Base-by-base conservation (phyloP, 345 rosid species). In the Leavenworthia alabamica region DNA sequence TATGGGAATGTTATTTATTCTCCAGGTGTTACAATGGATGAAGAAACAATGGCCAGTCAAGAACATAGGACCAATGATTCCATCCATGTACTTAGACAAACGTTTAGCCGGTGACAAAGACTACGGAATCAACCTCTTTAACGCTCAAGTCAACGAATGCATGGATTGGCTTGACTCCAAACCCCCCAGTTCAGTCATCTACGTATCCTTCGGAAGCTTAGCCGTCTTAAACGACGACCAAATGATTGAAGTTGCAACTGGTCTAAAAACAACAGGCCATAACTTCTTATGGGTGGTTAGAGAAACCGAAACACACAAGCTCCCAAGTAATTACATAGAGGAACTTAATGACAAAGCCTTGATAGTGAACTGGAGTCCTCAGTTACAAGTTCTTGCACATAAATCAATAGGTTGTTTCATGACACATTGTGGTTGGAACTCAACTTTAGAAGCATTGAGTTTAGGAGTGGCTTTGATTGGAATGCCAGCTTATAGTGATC, bases 351-450 rank as follows among this genome's bases (percentile, higher is more conserved):
- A 75, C 4, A 66, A 66, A 36, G 81, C 81, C 7, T 40, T 81
- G 48, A 50, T 83, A 26, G 80, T 81, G 31, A 74, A 8, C 1
- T 81, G 89, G 89, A 71, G 84, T 47, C 75, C 74, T 48, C 86
- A 83, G 10, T 56, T 79, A 28, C 70, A 79, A 53, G 84, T 81
- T 28, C 71, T 83, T 36, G 74, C 81, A 1, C 82, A 81, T 24
- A 56, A 41, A n/a, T 71, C 86, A 0, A 53, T 70, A 0, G 77
- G 86, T 1, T 81, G 89, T 66, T 83, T 83, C 66, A 27, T 84
- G 64, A 78, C 79, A 1, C 90, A 80, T 28, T 76, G 79, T 4
- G 84, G 90, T 2, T 84, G 90, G 90, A 84, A 84, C 41, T 84
- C 90, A 6, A 81, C 83, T 0, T 37, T 82, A 1, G 90, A 84